phyloP scores from a whole-genome alignment of 208 protist species.

The Leishmania martiniquensis region DNA sequence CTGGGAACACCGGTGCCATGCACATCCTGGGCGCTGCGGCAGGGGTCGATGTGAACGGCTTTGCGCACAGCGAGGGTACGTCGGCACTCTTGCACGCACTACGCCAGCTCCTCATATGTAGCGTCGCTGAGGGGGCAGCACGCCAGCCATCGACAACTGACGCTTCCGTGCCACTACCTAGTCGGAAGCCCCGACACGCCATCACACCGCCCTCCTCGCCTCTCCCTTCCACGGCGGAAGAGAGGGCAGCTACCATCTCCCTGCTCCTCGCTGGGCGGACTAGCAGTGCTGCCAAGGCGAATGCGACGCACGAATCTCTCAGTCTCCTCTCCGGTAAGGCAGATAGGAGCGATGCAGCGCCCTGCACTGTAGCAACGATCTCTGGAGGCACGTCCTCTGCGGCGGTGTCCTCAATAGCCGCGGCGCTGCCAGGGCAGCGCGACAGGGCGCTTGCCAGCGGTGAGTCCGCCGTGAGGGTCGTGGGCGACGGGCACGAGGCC shows the following conservation, averaged over 20 bases:
- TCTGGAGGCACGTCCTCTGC: not conserved
- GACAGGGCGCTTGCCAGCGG: constrained; percentile 1
- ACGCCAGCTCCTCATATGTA: constrained; percentile 28
- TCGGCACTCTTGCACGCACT: constrained; percentile 41
- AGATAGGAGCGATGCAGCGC: not conserved
- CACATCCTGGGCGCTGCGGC: constrained; percentile 21
- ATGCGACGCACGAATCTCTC: not conserved
- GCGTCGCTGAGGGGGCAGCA: not conserved
- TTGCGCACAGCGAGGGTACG: constrained; percentile 37
- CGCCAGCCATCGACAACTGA: not conserved
- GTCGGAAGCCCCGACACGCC: not conserved
- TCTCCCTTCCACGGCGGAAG: not conserved
- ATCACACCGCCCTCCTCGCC: constrained; percentile 7
- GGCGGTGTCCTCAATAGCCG: not conserved
- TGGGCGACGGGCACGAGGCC: not conserved
- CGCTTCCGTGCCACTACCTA: not conserved
- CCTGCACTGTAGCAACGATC: not conserved
- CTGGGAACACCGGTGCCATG: constrained; percentile 28
- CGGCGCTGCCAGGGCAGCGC: not conserved
- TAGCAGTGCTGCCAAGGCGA: not conserved
- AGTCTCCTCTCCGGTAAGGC: not conserved
- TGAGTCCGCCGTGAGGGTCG: not conserved
- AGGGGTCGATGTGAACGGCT: constrained; percentile 39
- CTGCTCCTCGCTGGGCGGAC: not conserved
- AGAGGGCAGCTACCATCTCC: not conserved